phyloP scores from a whole-genome alignment of 306 rosid species.

The Sicyos baderoa region DNA sequence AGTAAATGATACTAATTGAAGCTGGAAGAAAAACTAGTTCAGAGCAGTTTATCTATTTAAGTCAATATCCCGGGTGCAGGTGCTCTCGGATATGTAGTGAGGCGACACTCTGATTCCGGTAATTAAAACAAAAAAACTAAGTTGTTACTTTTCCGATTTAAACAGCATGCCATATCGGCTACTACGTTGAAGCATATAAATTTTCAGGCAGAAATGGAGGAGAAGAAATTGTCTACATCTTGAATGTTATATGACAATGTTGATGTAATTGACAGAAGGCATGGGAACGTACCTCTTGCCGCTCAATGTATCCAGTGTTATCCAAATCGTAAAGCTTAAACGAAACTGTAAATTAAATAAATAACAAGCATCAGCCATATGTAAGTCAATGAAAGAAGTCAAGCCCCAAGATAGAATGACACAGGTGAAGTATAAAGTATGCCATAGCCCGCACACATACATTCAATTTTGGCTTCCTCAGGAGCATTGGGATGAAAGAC shows the following conservation, averaged over 20 bases:
- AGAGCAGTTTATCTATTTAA: background rate
- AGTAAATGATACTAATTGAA: background rate
- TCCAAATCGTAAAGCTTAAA: constrained; percentile 81
- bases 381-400: too few species aligned
- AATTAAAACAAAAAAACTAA: too few species aligned
- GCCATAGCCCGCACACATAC: constrained; percentile 28
- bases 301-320: constrained; percentile 69
- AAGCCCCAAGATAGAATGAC: background rate
- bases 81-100: too few species aligned
- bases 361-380: background rate
- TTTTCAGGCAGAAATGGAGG: background rate
- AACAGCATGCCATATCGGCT: background rate
- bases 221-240: background rate
- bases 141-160: background rate
- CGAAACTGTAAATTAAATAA: constrained; percentile 47
- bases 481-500: constrained; percentile 80
- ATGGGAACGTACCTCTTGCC: constrained; percentile 48
- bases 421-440: background rate
- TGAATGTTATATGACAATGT: background rate
- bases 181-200: background rate
- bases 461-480: constrained; percentile 63
- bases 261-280: background rate
- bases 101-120: too few species aligned
- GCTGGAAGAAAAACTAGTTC: background rate
- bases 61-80: background rate